Percentiles rank a stretch among this genome's conserved stretches.
These are phyloP conservation scores for Colletotrichum incanum DNA, from an alignment of 2,329 filamentous ascomycete species.

Conservation along the genomic window DNA sequence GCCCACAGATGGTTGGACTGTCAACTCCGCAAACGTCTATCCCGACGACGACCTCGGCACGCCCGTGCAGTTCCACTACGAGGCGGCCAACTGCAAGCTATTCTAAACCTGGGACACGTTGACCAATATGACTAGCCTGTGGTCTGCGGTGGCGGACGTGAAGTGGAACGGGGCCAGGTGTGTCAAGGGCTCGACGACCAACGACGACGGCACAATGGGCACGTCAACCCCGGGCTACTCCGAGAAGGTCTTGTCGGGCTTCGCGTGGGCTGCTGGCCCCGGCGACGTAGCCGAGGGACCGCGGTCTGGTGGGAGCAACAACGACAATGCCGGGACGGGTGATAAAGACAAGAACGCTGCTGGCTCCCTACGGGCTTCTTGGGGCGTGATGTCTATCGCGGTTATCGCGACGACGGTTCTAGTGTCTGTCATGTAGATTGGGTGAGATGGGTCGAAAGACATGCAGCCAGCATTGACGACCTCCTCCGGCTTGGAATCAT, in stretches of 20 bases:
- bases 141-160: conserved; percentile 61
- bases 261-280: conserved; percentile 32
- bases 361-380: not conserved
- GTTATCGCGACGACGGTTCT: conserved; percentile 5
- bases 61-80: conserved; percentile 73
- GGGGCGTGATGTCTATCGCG: not conserved
- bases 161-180: conserved; percentile 39
- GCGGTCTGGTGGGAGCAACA: not conserved
- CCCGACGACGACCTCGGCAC: conserved; percentile 43
- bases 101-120: conserved; percentile 71
- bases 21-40: conserved; percentile 46
- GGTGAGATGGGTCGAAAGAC: not conserved
- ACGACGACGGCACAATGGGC: conserved; percentile 32
- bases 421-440: not conserved
- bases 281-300: conserved; percentile 30
- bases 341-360: conserved; percentile 26
- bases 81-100: conserved; percentile 73
- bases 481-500: conserved; percentile 5
- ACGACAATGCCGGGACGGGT: not conserved
- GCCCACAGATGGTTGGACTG: conserved; percentile 1
- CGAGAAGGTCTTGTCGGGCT: conserved; percentile 29
- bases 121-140: conserved; percentile 64
- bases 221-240: conserved; percentile 23
- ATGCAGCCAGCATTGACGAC: conserved; percentile 2
- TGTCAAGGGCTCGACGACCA: conserved; percentile 38